Conservation (phyloP, 139 green algal genomes). For the Chlamydomonas sphaeroides region DNA sequence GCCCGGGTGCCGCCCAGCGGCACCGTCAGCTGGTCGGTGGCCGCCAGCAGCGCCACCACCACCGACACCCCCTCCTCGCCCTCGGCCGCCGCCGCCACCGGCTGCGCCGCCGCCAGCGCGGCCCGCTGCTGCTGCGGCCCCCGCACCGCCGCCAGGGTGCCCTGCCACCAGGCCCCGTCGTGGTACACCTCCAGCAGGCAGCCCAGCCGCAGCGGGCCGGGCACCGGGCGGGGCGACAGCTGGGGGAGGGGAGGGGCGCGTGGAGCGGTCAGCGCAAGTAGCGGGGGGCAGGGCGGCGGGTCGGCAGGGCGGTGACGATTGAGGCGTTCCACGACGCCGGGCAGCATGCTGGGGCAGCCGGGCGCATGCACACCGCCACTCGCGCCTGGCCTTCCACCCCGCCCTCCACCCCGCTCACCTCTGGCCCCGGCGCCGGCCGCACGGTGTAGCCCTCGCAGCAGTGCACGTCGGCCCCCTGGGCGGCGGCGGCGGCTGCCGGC, state of each 20-base stretch:
- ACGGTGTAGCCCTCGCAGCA: neutral
- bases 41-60: neutral
- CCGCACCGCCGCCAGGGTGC: neutral
- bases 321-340: no score
- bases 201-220: constrained; percentile 18
- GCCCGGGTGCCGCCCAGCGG: neutral
- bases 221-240: neutral
- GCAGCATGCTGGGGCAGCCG: no score
- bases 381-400: no score
- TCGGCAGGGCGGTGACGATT: no score
- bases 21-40: neutral
- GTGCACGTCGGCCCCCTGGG: neutral
- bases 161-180: constrained; percentile 19
- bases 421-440: neutral
- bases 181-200: neutral
- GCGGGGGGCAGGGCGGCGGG: no score
- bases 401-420: neutral
- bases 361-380: no score
- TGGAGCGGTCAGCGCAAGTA: neutral
- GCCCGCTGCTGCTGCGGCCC: neutral
- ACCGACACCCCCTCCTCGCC: neutral
- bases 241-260: neutral
- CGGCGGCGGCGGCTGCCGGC: neutral
- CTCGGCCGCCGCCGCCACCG: neutral
- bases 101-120: neutral